phyloP scores from a whole-genome alignment of 805 yeast species.

The Saccharomycopsis olivae region DNA sequence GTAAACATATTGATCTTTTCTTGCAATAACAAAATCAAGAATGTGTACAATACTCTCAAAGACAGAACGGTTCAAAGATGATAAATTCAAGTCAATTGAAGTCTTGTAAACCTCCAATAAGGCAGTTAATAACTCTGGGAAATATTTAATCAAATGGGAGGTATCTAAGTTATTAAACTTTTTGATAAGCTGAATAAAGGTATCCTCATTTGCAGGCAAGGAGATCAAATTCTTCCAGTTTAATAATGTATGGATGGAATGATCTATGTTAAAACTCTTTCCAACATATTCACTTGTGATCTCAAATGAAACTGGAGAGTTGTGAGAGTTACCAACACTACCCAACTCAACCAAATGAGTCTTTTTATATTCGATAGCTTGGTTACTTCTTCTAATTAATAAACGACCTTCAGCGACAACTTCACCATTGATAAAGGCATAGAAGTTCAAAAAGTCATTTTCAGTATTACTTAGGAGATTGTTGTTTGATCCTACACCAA shows the following conservation, averaged over 20 bases:
- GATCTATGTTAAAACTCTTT: conserved; percentile 48
- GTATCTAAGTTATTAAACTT: conserved; percentile 45
- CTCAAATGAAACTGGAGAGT: conserved; percentile 35
- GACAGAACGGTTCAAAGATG: conserved; percentile 25
- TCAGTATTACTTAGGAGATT: conserved; percentile 25
- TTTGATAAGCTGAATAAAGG: conserved; percentile 36
- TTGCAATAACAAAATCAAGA: conserved; percentile 52
- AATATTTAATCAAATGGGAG: conserved; percentile 43
- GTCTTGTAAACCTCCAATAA: conserved; percentile 28
- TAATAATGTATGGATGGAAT: conserved; percentile 41
- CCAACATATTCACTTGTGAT: conserved; percentile 61
- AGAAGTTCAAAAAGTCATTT: conserved; percentile 45
- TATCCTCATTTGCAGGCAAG: conserved; percentile 31
- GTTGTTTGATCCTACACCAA: conserved; percentile 30
- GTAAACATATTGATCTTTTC: conserved; percentile 52
- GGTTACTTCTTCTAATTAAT: conserved; percentile 35
- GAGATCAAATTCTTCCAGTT: conserved; percentile 36
- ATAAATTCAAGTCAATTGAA: conserved; percentile 20
- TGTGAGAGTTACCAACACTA: conserved; percentile 33
- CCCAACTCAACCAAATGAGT: conserved; percentile 34
- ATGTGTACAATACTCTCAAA: conserved; percentile 52
- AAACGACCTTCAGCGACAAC: conserved; percentile 50
- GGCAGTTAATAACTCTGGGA: conserved; percentile 41
- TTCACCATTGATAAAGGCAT: conserved; percentile 53
- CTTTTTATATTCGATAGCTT: conserved; percentile 38